A percentile compares a stretch with the other conserved stretches of the same genome.
Evolutionary conservation across 2,329 filamentous ascomycete genomes (phyloP).

Genomic region (Gaeumannomyces tritici): DNA sequence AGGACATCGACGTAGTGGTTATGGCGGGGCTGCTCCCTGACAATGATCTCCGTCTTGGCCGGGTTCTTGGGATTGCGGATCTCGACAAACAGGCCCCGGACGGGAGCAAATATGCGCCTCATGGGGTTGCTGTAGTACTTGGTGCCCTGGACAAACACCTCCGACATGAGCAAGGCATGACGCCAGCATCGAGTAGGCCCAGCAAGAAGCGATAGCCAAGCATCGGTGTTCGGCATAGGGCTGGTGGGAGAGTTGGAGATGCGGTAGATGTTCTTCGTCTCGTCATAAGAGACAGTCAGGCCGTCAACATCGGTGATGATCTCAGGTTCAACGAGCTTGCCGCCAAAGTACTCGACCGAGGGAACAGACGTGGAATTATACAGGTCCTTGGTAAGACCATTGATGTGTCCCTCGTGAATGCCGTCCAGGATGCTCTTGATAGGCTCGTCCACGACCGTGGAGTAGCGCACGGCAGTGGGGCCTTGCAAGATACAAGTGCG

Average conservation of each 20-base stretch:
- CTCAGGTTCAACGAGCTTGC: constrained; percentile 65
- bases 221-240: constrained; percentile 66
- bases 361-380: constrained; percentile 76
- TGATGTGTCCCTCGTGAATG: constrained; percentile 82
- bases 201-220: constrained; percentile 82
- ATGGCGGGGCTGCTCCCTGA: constrained; percentile 78
- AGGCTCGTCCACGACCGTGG: constrained; percentile 82
- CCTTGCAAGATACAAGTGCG: constrained; percentile 95
- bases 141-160: constrained; percentile 89
- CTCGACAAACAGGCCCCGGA: constrained; percentile 81
- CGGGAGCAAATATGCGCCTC: constrained; percentile 80
- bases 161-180: constrained; percentile 85
- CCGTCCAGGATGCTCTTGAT: constrained; percentile 90
- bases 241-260: constrained; percentile 66
- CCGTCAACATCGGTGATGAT: constrained; percentile 75
- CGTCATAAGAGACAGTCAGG: constrained; percentile 71
- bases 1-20: constrained; percentile 85
- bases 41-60: constrained; percentile 71
- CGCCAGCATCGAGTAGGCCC: constrained; percentile 84
- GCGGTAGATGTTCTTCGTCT: constrained; percentile 73
- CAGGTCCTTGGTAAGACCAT: constrained; percentile 65
- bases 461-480: constrained; percentile 85
- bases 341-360: constrained; percentile 89
- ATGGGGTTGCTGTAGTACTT: constrained; percentile 97
- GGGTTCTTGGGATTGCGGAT: constrained; percentile 75